Evolutionary conservation across 441 rosid genomes (phyloP).

Genomic region (Arabidopsis hybrid): DNA sequence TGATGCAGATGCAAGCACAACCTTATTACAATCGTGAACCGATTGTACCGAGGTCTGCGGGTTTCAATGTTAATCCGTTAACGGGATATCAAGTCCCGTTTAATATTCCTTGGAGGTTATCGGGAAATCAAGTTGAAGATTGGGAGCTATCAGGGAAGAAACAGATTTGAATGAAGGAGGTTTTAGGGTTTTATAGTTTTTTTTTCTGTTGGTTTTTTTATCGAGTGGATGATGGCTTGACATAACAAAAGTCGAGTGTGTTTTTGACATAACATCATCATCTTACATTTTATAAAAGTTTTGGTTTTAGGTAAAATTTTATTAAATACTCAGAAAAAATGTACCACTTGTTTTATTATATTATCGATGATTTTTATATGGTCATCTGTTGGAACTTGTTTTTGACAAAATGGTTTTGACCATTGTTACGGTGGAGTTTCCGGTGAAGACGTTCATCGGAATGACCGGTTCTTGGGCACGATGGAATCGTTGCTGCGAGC

Average conservation of each 20-base stretch:
- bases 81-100: conserved; percentile 13
- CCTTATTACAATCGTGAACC: conserved; percentile 28
- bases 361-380: neutral
- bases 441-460: no score
- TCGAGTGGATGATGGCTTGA: conserved; percentile 12
- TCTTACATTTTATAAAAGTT: neutral
- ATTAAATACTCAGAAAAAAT: neutral
- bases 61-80: conserved; percentile 18
- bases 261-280: conserved; percentile 13
- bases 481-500: no score
- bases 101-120: conserved; percentile 1
- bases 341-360: neutral
- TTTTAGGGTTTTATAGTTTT: conserved; percentile 12
- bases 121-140: conserved; percentile 8
- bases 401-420: no score
- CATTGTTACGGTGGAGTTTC: no score
- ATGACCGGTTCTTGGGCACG: no score
- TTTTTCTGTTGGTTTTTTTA: conserved; percentile 26
- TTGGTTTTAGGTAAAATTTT: neutral
- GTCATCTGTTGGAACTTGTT: no score
- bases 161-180: conserved; percentile 11
- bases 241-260: neutral
- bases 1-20: conserved; percentile 25
- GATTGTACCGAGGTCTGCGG: conserved; percentile 17
- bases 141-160: conserved; percentile 22